Evolutionary conservation across 306 rosid species (phyloP).

Genomic region (Canavalia ensiformis): DNA sequence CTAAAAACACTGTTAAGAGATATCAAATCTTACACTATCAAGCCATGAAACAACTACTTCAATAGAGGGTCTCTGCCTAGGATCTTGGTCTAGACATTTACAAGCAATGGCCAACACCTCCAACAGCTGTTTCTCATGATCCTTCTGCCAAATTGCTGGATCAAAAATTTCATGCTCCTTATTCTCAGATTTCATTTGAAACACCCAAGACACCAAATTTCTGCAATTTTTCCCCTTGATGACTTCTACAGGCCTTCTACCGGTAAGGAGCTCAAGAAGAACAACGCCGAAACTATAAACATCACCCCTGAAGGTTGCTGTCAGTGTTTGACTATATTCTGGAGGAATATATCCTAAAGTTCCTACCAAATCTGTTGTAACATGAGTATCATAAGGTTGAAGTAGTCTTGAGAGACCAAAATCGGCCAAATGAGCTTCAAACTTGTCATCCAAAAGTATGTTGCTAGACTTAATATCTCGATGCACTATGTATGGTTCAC

Average conservation of each 20-base stretch:
- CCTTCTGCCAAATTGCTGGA: constrained; percentile 68
- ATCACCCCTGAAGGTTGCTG: constrained; percentile 80
- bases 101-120: constrained; percentile 72
- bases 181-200: constrained; percentile 71
- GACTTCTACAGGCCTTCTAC: constrained; percentile 82
- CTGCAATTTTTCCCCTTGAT: constrained; percentile 78
- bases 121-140: constrained; percentile 67
- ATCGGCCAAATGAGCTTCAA: constrained; percentile 84
- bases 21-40: constrained; percentile 63
- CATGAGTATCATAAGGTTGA: constrained; percentile 80
- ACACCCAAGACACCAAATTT: constrained; percentile 77
- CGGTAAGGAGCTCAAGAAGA: constrained; percentile 80
- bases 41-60: constrained; percentile 78
- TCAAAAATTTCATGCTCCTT: constrained; percentile 73
- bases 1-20: constrained; percentile 47
- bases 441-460: constrained; percentile 74
- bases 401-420: constrained; percentile 82
- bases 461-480: constrained; percentile 86
- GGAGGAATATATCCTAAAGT: constrained; percentile 89
- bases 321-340: constrained; percentile 77
- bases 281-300: constrained; percentile 89
- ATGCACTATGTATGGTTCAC: constrained; percentile 80
- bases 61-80: constrained; percentile 79
- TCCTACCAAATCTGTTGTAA: constrained; percentile 81
- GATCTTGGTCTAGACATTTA: constrained; percentile 75